These are phyloP conservation scores for Teunomyces panamensis DNA, from an alignment of 805 yeast genomes.

Conservation along the genomic window DNA sequence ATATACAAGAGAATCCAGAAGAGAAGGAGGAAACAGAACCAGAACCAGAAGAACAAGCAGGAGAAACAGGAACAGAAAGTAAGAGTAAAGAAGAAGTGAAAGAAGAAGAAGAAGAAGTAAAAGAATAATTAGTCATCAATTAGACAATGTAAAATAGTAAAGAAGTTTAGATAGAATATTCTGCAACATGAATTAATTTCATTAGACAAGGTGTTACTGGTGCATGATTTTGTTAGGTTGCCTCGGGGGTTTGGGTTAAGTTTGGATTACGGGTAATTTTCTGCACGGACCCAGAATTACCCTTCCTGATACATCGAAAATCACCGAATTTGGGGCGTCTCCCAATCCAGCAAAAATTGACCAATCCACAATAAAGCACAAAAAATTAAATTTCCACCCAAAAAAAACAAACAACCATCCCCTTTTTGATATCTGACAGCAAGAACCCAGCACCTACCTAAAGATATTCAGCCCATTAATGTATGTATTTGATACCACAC, in stretches of 20 bases:
- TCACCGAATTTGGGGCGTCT: slow-evolving; percentile 9
- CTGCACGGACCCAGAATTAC: slow-evolving; percentile 2
- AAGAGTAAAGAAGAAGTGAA: not conserved
- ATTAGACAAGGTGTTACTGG: no score
- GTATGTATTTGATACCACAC: not conserved
- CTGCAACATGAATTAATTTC: no score
- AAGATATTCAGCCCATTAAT: not conserved
- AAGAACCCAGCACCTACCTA: not conserved
- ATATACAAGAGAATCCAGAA: slow-evolving; percentile 12
- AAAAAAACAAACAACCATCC: slow-evolving; percentile 5
- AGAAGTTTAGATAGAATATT: no score
- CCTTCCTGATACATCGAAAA: slow-evolving; percentile 9
- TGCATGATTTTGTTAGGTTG: no score
- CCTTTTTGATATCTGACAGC: slow-evolving; percentile 1
- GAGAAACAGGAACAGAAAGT: not conserved
- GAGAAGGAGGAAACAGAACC: slow-evolving; percentile 5
- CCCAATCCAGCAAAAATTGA: slow-evolving; percentile 4
- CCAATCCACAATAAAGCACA: slow-evolving; percentile 4
- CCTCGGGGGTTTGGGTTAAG: no score
- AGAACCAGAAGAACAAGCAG: slow-evolving; percentile 2
- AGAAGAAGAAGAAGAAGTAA: slow-evolving; percentile 6
- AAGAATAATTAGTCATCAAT: not conserved
- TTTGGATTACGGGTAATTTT: not conserved
- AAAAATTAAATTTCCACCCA: slow-evolving; percentile 3
- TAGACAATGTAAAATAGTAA: no score